Evolutionary conservation across 129 eudicot genomes (phyloP).

Genomic region (Tagetes patula): DNA sequence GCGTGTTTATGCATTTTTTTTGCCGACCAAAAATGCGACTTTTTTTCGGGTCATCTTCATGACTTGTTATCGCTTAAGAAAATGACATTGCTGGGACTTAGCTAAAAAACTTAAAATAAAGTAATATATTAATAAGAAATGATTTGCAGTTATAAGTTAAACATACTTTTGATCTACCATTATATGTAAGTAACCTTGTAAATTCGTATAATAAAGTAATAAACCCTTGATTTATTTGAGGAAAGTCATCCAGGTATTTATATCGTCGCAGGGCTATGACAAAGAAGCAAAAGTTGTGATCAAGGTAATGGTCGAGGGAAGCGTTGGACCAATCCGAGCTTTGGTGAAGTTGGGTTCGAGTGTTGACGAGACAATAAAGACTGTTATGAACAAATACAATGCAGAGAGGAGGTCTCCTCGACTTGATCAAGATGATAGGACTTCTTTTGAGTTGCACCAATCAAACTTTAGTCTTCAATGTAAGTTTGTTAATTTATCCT

Average conservation of each 20-base stretch:
- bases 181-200: too few relatives aligned
- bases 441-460: constrained; percentile 56
- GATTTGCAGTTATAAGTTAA: too few relatives aligned
- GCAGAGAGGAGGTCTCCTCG: constrained; percentile 69
- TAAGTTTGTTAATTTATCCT: constrained; percentile 19
- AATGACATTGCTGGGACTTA: constrained; percentile 21
- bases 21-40: constrained; percentile 17
- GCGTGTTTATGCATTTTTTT: constrained; percentile 1
- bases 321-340: constrained; percentile 72
- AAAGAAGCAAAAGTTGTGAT: constrained; percentile 75
- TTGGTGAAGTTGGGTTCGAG: constrained; percentile 76
- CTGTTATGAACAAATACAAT: constrained; percentile 57
- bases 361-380: constrained; percentile 71
- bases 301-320: constrained; percentile 76
- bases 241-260: too few relatives aligned
- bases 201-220: too few relatives aligned
- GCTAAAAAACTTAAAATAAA: background rate
- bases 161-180: too few relatives aligned
- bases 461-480: constrained; percentile 75
- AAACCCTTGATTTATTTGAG: background rate
- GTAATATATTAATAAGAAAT: background rate
- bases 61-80: constrained; percentile 12
- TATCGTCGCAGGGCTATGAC: constrained; percentile 29
- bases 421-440: constrained; percentile 47
- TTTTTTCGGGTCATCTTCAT: constrained; percentile 1